These are phyloP conservation scores for Kuraishia ogatae DNA, from an alignment of 805 yeast species.

Conservation along the genomic window DNA sequence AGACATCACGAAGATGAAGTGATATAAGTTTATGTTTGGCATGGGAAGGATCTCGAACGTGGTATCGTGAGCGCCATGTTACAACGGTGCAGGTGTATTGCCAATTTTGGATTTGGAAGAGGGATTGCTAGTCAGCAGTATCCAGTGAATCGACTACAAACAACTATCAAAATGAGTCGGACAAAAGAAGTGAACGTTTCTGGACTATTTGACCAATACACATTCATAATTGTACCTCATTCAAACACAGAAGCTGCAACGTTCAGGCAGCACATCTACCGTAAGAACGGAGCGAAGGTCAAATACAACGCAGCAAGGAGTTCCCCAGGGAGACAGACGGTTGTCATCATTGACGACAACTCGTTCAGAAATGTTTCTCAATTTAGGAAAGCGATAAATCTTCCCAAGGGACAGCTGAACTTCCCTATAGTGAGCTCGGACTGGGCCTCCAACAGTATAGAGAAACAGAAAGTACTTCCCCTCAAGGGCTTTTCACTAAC, in stretches of 20 bases:
- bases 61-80: no score
- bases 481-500: not conserved
- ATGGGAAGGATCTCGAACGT: no score
- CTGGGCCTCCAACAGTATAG: not conserved
- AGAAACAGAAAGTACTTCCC: not conserved
- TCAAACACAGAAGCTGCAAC: conserved; percentile 7
- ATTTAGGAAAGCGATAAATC: not conserved
- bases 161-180: not conserved
- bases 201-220: not conserved
- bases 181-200: not conserved
- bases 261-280: conserved; percentile 15
- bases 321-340: not conserved
- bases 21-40: no score
- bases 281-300: conserved; percentile 17
- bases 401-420: not conserved
- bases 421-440: not conserved
- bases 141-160: not conserved
- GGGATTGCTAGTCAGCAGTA: not conserved
- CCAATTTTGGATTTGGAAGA: not conserved
- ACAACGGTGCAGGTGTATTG: no score
- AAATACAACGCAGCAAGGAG: conserved; percentile 1
- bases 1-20: no score
- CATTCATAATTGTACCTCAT: conserved; percentile 1
- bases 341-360: not conserved
- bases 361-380: not conserved